Evolutionary conservation across 129 eudicot species (phyloP).

Genomic region (Mikania micrantha): DNA sequence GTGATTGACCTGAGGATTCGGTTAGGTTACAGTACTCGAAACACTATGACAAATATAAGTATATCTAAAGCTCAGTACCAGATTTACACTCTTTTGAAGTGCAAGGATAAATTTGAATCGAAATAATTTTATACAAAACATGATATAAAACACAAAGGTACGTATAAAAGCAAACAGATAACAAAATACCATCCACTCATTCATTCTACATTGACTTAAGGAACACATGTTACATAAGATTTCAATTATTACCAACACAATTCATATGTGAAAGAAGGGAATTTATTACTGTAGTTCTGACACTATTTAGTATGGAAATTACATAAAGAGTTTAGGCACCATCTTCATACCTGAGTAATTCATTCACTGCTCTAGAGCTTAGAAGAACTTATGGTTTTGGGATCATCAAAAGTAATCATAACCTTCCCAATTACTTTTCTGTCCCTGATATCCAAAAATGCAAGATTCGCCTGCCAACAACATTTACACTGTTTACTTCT

Average conservation of each 20-base stretch:
- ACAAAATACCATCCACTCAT: not conserved
- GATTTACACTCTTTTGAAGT: no score
- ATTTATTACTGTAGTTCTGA: not conserved
- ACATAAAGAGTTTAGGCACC: not conserved
- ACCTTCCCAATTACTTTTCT: constrained; percentile 89
- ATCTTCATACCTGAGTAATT: not conserved
- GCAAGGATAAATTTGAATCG: no score
- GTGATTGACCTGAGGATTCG: no score
- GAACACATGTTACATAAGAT: not conserved
- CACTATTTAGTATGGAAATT: not conserved
- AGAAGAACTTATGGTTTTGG: constrained; percentile 39
- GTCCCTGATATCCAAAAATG: constrained; percentile 75
- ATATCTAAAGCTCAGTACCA: no score
- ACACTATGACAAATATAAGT: no score
- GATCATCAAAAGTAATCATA: constrained; percentile 63
- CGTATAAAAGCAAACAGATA: not conserved
- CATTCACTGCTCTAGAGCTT: constrained; percentile 39
- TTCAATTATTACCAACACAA: not conserved
- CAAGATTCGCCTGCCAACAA: constrained; percentile 66
- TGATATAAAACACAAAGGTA: not conserved
- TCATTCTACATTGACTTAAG: not conserved
- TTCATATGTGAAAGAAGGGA: not conserved
- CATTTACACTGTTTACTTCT: not conserved
- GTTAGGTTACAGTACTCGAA: no score
- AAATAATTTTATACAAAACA: no score